Conservation (phyloP, 371 early-diverging fungal species). For the Mortierella sp. region DNA sequence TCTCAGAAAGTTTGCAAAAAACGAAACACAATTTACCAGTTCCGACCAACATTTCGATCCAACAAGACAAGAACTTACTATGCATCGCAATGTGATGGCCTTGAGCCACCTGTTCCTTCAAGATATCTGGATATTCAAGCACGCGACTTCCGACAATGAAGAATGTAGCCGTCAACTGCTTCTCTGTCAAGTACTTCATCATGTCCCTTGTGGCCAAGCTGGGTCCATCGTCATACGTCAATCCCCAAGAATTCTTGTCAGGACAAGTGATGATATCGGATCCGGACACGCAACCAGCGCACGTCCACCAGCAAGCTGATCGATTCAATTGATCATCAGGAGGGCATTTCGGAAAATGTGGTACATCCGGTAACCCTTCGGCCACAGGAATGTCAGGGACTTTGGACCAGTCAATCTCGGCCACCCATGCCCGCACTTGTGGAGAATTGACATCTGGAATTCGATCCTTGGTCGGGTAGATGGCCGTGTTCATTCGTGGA, state of each 20-base stretch:
- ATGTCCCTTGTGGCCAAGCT: constrained; percentile 57
- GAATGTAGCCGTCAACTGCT: constrained; percentile 66
- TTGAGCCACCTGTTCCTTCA: constrained; percentile 38
- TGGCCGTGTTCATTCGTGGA: constrained; percentile 2
- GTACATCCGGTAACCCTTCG: constrained; percentile 19
- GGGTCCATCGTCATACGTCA: constrained; percentile 74
- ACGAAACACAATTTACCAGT: no score
- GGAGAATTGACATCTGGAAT: constrained; percentile 55
- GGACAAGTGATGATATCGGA: constrained; percentile 52
- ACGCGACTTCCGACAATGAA: constrained; percentile 71
- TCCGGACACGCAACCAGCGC: constrained; percentile 32
- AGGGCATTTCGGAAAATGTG: constrained; percentile 40
- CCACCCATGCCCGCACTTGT: constrained; percentile 59
- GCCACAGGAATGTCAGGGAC: constrained; percentile 55
- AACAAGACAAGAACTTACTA: constrained; percentile 23
- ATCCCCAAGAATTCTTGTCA: constrained; percentile 29
- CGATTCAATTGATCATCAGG: constrained; percentile 13
- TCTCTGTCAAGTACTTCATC: constrained; percentile 57
- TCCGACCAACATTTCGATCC: no score
- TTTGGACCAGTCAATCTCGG: constrained; percentile 57
- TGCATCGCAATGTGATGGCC: constrained; percentile 53
- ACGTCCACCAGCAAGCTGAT: constrained; percentile 47
- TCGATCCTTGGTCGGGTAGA: constrained; percentile 36
- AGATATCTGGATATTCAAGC: constrained; percentile 59
- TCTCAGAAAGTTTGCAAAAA: no score